A percentile compares a stretch with the other conserved stretches of the same genome.
phyloP scores from a whole-genome alignment of 2,329 filamentous ascomycete species.

The Ilyonectria destructans region DNA sequence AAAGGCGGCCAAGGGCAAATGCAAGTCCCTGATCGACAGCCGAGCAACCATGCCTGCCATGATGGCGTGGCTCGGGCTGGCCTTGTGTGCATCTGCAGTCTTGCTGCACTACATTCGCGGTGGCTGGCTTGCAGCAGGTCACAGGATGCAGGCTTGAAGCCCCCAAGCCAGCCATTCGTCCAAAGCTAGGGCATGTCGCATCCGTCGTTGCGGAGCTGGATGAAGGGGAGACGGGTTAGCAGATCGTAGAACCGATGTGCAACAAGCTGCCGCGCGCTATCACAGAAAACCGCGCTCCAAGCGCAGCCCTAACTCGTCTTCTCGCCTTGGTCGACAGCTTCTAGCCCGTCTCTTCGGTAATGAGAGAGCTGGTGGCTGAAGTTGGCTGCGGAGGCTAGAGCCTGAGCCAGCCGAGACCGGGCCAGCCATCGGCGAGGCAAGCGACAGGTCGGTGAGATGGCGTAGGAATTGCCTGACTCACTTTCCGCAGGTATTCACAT shows the following conservation, averaged over 20 bases:
- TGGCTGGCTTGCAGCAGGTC: slow-evolving; percentile 32
- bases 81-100: slow-evolving; percentile 26
- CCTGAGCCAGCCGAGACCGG: slow-evolving; percentile 17
- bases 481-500: slow-evolving; percentile 1
- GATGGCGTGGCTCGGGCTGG: slow-evolving; percentile 27
- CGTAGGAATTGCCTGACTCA: neutral
- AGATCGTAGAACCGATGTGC: slow-evolving; percentile 24
- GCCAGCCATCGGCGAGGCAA: slow-evolving; percentile 20
- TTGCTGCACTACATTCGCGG: slow-evolving; percentile 17
- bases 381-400: slow-evolving; percentile 7
- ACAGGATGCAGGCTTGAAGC: slow-evolving; percentile 22
- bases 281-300: slow-evolving; percentile 33
- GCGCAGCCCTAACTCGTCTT: neutral
- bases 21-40: slow-evolving; percentile 48
- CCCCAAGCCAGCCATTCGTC: slow-evolving; percentile 1
- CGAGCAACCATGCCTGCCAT: slow-evolving; percentile 22
- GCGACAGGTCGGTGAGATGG: slow-evolving; percentile 7
- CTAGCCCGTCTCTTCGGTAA: slow-evolving; percentile 3
- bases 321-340: neutral
- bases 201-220: slow-evolving; percentile 37
- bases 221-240: slow-evolving; percentile 39
- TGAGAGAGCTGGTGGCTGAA: neutral
- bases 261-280: slow-evolving; percentile 20
- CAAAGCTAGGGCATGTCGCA: slow-evolving; percentile 19
- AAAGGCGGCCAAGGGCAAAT: slow-evolving; percentile 26